Conservation (phyloP, 2,329 filamentous ascomycete genomes). For the Cryphonectria carpinicola region DNA sequence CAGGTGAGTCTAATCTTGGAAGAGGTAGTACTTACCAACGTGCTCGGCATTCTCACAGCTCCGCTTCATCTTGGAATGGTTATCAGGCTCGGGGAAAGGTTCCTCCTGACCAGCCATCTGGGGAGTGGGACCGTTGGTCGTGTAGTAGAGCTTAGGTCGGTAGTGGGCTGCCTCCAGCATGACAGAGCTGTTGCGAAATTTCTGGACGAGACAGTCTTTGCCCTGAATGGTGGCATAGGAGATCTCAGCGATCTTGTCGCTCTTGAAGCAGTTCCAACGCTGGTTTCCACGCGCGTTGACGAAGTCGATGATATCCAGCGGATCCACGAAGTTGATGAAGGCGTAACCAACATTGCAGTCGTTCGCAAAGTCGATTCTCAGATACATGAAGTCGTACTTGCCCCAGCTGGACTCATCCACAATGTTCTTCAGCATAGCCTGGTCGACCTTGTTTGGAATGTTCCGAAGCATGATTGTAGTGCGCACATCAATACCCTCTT, state of each 20-base stretch:
- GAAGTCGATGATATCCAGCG: conserved; percentile 76
- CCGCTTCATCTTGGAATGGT: conserved; percentile 83
- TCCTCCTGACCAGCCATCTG: conserved; percentile 71
- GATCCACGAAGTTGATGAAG: conserved; percentile 91
- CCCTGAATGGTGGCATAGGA: conserved; percentile 99
- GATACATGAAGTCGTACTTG: conserved; percentile 92
- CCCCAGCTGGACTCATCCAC: conserved; percentile 79
- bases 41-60: conserved; percentile 86
- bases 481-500: conserved; percentile 70
- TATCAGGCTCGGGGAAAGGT: conserved; percentile 77
- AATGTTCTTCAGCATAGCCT: conserved; percentile 75
- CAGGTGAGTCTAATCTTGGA: background rate
- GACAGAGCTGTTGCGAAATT: conserved; percentile 95
- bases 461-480: conserved; percentile 95
- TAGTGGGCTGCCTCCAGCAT: conserved; percentile 86
- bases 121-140: conserved; percentile 50
- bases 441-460: conserved; percentile 87
- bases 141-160: conserved; percentile 73
- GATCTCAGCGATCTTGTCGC: conserved; percentile 83
- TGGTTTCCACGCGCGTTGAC: conserved; percentile 71
- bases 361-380: conserved; percentile 86
- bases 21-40: conserved; percentile 62
- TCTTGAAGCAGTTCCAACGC: conserved; percentile 80
- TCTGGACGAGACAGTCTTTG: conserved; percentile 85
- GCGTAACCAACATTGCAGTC: conserved; percentile 94